Evolutionary conservation across 169 alveolate species (phyloP).

Genomic region (Nephromyces sp.): DNA sequence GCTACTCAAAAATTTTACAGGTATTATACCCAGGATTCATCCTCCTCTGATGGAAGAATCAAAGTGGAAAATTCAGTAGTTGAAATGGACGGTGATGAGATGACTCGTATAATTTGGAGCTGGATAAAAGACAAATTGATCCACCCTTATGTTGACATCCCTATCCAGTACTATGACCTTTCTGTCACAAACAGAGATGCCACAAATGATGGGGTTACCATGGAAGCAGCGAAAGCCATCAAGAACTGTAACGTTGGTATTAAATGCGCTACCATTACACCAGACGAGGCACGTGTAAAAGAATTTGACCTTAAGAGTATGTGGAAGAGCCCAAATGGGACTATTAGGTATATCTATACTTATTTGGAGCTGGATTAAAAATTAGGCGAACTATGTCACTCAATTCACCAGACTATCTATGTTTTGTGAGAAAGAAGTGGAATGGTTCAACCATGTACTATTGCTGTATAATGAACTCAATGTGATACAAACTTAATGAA

Average conservation of each 20-base stretch:
- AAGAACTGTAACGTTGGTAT: slow-evolving; percentile 78
- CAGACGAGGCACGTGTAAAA: slow-evolving; percentile 86
- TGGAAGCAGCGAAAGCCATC: slow-evolving; percentile 87
- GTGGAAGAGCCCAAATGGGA: slow-evolving; percentile 92
- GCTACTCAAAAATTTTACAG: too few species aligned
- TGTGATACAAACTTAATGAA: not conserved
- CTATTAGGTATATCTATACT: slow-evolving; percentile 52
- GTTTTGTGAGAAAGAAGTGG: not conserved
- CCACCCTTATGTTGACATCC: slow-evolving; percentile 78
- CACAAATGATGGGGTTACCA: slow-evolving; percentile 87
- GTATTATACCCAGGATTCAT: too few species aligned
- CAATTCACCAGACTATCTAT: too few species aligned
- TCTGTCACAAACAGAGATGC: slow-evolving; percentile 75
- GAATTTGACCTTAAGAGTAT: slow-evolving; percentile 82
- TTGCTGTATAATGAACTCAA: not conserved
- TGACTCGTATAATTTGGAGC: slow-evolving; percentile 87
- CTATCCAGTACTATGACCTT: slow-evolving; percentile 78
- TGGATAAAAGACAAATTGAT: slow-evolving; percentile 81
- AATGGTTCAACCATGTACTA: not conserved
- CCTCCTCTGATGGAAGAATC: too few species aligned
- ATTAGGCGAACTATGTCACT: not conserved
- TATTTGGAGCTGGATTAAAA: not conserved
- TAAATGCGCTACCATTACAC: slow-evolving; percentile 91
- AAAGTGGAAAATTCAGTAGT: slow-evolving; percentile 76
- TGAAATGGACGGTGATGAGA: slow-evolving; percentile 89